phyloP scores from a whole-genome alignment of 2,329 filamentous ascomycete species.

The Chlorencoelia australis region DNA sequence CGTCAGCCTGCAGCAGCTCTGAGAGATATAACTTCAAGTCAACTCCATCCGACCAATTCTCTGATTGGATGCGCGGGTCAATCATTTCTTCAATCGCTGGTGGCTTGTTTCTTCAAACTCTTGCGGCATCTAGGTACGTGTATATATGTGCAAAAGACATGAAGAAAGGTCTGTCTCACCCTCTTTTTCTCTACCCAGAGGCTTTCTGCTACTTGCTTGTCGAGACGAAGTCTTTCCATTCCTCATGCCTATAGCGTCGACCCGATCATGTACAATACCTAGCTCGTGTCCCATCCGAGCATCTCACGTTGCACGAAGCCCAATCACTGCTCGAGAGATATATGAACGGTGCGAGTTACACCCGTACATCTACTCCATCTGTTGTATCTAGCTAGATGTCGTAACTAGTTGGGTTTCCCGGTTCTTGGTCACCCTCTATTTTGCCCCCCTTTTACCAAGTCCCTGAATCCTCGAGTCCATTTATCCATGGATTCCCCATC shows the following conservation, averaged over 20 bases:
- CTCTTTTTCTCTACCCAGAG: background rate
- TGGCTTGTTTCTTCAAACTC: no score
- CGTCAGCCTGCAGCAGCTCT: no score
- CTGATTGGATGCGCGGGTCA: no score
- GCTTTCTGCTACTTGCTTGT: background rate
- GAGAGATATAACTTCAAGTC: no score
- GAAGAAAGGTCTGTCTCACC: background rate
- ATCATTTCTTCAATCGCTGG: no score
- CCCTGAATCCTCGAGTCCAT: no score
- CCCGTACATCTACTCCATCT: constrained; percentile 2
- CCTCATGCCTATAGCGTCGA: background rate
- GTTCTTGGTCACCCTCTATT: constrained; percentile 4
- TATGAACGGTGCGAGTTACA: constrained; percentile 6
- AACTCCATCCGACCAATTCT: no score
- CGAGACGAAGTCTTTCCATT: no score
- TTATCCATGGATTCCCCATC: no score
- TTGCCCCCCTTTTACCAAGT: constrained; percentile 1
- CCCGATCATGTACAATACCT: constrained; percentile 1
- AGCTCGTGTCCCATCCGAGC: background rate
- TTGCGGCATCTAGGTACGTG: no score
- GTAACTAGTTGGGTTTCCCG: constrained; percentile 7
- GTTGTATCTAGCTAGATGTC: background rate
- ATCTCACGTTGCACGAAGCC: constrained; percentile 1
- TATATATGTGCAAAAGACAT: no score
- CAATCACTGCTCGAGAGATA: constrained; percentile 6